phyloP scores from a whole-genome alignment of 768 basidiomycete species.

The Tulasnella sp. region DNA sequence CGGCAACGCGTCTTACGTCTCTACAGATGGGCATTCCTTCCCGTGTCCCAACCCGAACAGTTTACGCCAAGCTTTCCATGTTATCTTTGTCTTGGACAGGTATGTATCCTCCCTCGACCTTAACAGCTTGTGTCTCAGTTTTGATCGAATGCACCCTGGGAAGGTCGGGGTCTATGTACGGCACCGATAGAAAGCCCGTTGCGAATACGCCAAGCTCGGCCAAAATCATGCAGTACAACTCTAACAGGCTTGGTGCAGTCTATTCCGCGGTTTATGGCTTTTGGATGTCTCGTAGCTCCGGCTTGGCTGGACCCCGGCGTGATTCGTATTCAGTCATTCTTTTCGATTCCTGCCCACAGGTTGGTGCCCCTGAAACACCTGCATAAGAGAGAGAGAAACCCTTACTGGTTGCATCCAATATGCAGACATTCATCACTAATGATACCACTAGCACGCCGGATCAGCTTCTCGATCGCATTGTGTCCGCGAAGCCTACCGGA shows the following conservation, averaged over 20 bases:
- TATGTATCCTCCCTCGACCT: conserved; percentile 18
- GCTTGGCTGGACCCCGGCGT: conserved; percentile 27
- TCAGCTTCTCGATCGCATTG: conserved; percentile 33
- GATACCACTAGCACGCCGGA: conserved; percentile 40
- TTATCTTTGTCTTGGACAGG: conserved; percentile 51
- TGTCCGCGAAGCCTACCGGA: conserved; percentile 26
- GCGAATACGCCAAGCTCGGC: conserved; percentile 33
- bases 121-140: not conserved
- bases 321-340: conserved; percentile 50
- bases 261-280: conserved; percentile 47
- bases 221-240: conserved; percentile 29
- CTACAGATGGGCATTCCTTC: conserved; percentile 49
- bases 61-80: conserved; percentile 46
- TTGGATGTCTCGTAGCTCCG: conserved; percentile 41
- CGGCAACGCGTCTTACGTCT: conserved; percentile 35
- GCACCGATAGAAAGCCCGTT: conserved; percentile 35
- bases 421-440: conserved; percentile 29
- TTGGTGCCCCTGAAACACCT: not conserved
- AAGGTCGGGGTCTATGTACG: conserved; percentile 45
- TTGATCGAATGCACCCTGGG: not conserved
- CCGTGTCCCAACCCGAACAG: conserved; percentile 43
- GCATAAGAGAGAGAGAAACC: not conserved
- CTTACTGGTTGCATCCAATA: not conserved
- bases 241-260: conserved; percentile 52
- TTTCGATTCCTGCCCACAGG: conserved; percentile 28